phyloP scores from a whole-genome alignment of 768 basidiomycete genomes.

The Collybiopsis luxurians region DNA sequence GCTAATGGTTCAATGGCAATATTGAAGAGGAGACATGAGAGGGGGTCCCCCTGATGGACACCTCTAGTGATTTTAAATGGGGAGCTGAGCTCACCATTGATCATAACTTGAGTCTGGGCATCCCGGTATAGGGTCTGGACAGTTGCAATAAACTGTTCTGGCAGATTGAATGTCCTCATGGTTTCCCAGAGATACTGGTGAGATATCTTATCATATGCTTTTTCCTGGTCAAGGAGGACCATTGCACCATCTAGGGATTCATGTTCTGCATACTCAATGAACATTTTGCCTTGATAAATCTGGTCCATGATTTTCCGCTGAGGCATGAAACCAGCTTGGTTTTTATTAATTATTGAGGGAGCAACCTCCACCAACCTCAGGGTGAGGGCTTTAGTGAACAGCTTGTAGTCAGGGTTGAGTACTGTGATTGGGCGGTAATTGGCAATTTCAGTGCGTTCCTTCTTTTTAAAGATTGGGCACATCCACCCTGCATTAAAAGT shows the following conservation, averaged over 20 bases:
- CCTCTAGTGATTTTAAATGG: slow-evolving; percentile 26
- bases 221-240: slow-evolving; percentile 27
- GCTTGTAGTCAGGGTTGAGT: slow-evolving; percentile 35
- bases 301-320: slow-evolving; percentile 30
- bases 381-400: slow-evolving; percentile 25
- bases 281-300: slow-evolving; percentile 20
- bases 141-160: slow-evolving; percentile 22
- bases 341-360: slow-evolving; percentile 22
- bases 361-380: slow-evolving; percentile 15
- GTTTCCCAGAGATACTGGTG: slow-evolving; percentile 29
- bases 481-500: slow-evolving; percentile 31
- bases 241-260: slow-evolving; percentile 24
- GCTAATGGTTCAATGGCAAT: slow-evolving; percentile 27
- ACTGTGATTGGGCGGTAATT: slow-evolving; percentile 38
- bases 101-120: slow-evolving; percentile 25
- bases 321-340: slow-evolving; percentile 38
- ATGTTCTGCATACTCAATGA: slow-evolving; percentile 21
- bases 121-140: slow-evolving; percentile 25
- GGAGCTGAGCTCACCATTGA: slow-evolving; percentile 28
- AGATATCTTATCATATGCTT: slow-evolving; percentile 30
- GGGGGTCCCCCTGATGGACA: slow-evolving; percentile 31
- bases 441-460: slow-evolving; percentile 22
- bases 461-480: slow-evolving; percentile 42
- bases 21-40: slow-evolving; percentile 27
- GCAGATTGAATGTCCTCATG: slow-evolving; percentile 21